Conservation (phyloP, 139 green algal genomes). For the Micromonas pusilla region DNA sequence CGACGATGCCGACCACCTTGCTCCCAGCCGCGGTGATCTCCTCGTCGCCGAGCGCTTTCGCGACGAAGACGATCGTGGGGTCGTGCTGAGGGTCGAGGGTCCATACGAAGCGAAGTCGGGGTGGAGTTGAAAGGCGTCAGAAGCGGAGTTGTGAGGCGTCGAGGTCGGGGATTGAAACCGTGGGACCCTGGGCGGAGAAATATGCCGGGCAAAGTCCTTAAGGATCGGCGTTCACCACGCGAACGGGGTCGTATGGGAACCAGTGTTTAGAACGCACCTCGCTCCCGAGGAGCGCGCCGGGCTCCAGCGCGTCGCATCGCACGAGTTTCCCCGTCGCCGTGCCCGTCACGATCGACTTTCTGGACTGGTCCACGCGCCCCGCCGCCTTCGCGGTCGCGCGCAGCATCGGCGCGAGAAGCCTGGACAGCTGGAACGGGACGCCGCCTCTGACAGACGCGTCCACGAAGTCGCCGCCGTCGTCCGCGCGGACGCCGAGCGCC, state of each 20-base stretch:
- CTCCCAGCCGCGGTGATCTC: constrained; percentile 67
- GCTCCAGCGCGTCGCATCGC: constrained; percentile 49
- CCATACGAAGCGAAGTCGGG: no score
- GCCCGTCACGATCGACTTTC: constrained; percentile 59
- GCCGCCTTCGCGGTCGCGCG: no score
- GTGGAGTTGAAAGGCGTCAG: no score
- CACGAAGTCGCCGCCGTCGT: constrained; percentile 42
- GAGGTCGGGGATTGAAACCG: no score
- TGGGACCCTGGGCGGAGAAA: no score
- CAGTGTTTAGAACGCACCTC: no score
- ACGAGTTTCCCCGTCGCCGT: constrained; percentile 57
- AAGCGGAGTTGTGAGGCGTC: no score
- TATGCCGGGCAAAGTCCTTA: no score
- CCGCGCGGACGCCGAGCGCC: constrained; percentile 58
- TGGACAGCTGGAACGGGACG: constrained; percentile 80
- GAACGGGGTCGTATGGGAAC: no score
- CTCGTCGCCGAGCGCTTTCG: constrained; percentile 77
- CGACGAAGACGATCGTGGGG: constrained; percentile 33
- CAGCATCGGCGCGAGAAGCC: not conserved
- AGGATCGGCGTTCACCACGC: no score
- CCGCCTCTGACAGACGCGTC: constrained; percentile 66
- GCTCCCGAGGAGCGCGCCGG: no score
- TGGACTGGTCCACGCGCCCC: not conserved
- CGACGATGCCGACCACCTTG: constrained; percentile 65
- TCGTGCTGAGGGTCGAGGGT: no score